A percentile compares a stretch with the other conserved stretches of the same genome.
Conservation (phyloP, 164 flowering plant species). For the Amborella trichopoda region DNA sequence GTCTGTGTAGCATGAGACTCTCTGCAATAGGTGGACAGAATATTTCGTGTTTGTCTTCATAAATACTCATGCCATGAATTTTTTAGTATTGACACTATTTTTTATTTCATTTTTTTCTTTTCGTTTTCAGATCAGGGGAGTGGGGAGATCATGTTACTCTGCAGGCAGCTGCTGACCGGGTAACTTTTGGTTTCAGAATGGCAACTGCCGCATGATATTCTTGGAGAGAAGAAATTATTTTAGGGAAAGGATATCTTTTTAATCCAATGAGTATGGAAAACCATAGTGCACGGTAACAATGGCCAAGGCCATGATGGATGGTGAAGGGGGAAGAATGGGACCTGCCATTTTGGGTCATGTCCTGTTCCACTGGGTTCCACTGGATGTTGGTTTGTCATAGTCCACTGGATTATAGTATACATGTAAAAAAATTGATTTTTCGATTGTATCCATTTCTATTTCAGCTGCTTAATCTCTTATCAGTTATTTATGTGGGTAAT, state of each 20-base stretch:
- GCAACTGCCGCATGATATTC: not conserved
- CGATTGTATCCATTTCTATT: not conserved
- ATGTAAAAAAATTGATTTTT: not conserved
- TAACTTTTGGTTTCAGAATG: conserved; percentile 10
- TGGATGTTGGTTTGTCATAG: not conserved
- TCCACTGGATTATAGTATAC: not conserved
- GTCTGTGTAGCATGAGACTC: not conserved
- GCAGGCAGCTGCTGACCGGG: conserved; percentile 94
- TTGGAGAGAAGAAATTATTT: not conserved
- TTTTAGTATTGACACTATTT: not conserved
- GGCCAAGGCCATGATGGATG: not conserved
- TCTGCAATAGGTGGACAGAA: not conserved
- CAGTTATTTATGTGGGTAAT: not conserved
- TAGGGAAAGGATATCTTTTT: no score
- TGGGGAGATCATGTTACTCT: conserved; percentile 98
- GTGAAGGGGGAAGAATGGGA: not conserved
- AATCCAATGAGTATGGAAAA: no score
- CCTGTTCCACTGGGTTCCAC: not conserved
- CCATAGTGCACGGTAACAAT: not conserved
- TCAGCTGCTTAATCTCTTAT: not conserved
- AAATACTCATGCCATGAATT: not conserved
- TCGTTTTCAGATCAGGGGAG: conserved; percentile 55
- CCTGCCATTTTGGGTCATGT: not conserved
- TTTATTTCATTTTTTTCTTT: not conserved
- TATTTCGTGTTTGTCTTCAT: no score